Conservation (phyloP, 371 early-diverging fungal species). For the Rhizopus sp. region DNA sequence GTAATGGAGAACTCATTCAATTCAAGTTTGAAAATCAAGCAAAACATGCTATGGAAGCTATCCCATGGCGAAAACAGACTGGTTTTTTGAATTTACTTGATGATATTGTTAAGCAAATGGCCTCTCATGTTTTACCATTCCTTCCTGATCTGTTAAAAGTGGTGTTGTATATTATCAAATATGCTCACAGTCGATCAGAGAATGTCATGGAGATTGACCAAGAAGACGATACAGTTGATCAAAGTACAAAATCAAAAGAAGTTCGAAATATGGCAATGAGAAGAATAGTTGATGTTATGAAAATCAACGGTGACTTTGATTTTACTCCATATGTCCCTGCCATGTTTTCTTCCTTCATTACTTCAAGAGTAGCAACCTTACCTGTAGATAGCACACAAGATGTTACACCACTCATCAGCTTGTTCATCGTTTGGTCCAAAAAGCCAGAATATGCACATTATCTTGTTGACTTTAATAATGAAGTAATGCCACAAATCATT, state of each 20-base stretch:
- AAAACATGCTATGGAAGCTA: slow-evolving; percentile 24
- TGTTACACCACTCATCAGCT: slow-evolving; percentile 73
- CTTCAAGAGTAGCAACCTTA: slow-evolving; percentile 70
- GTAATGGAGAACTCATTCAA: slow-evolving; percentile 14
- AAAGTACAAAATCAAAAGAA: slow-evolving; percentile 52
- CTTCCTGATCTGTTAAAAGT: slow-evolving; percentile 70
- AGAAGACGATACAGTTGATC: slow-evolving; percentile 19
- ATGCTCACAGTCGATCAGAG: slow-evolving; percentile 45
- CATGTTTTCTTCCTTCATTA: slow-evolving; percentile 72
- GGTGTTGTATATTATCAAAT: slow-evolving; percentile 68
- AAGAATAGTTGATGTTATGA: slow-evolving; percentile 79
- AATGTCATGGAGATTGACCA: slow-evolving; percentile 39
- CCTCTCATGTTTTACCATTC: slow-evolving; percentile 67
- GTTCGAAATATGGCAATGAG: slow-evolving; percentile 73
- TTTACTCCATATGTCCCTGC: slow-evolving; percentile 74
- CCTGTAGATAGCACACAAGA: slow-evolving; percentile 84
- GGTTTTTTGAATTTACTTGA: slow-evolving; percentile 81
- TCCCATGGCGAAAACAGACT: slow-evolving; percentile 69
- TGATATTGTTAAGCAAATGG: slow-evolving; percentile 84
- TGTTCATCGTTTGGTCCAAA: slow-evolving; percentile 80
- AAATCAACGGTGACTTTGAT: slow-evolving; percentile 66
- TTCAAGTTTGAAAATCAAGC: slow-evolving; percentile 28
- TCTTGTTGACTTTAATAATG: slow-evolving; percentile 63
- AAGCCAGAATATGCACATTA: slow-evolving; percentile 62
- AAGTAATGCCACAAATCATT: slow-evolving; percentile 70